phyloP scores from a whole-genome alignment of 2,329 filamentous ascomycete genomes.

The Penicillium digitatum region DNA sequence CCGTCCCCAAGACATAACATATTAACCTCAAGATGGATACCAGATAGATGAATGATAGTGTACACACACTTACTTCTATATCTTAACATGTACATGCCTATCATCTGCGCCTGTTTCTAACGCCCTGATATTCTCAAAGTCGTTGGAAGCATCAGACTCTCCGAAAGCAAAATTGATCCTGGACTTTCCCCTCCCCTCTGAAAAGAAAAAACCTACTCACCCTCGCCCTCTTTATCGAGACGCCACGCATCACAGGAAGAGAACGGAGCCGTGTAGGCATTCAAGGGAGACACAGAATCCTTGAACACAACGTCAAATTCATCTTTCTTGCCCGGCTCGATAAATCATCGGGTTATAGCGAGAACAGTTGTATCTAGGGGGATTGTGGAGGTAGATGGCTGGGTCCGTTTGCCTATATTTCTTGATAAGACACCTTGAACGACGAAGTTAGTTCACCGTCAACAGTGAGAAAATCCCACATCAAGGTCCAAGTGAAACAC shows the following conservation, averaged over 20 bases:
- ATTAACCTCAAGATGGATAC: background rate
- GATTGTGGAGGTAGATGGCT: slow-evolving; percentile 14
- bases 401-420: background rate
- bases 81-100: slow-evolving; percentile 23
- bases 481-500: slow-evolving; percentile 44
- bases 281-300: slow-evolving; percentile 24
- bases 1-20: background rate
- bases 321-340: slow-evolving; percentile 19
- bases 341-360: slow-evolving; percentile 35
- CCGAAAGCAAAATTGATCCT: slow-evolving; percentile 39
- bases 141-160: slow-evolving; percentile 31
- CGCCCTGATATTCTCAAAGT: slow-evolving; percentile 24
- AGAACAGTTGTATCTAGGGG: slow-evolving; percentile 31
- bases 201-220: slow-evolving; percentile 45
- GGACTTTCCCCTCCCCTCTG: slow-evolving; percentile 37
- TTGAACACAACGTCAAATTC: slow-evolving; percentile 30
- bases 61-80: slow-evolving; percentile 10
- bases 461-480: slow-evolving; percentile 14
- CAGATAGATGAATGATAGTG: background rate
- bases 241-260: slow-evolving; percentile 39
- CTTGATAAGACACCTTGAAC: background rate
- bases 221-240: slow-evolving; percentile 34
- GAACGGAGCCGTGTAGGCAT: slow-evolving; percentile 27
- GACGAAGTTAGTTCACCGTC: too few species aligned
- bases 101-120: slow-evolving; percentile 26